Evolutionary conservation across 257 asterid species (phyloP), one percentile per base, ranked within the genome.

Genomic region (Nicotiana undulata): DNA sequence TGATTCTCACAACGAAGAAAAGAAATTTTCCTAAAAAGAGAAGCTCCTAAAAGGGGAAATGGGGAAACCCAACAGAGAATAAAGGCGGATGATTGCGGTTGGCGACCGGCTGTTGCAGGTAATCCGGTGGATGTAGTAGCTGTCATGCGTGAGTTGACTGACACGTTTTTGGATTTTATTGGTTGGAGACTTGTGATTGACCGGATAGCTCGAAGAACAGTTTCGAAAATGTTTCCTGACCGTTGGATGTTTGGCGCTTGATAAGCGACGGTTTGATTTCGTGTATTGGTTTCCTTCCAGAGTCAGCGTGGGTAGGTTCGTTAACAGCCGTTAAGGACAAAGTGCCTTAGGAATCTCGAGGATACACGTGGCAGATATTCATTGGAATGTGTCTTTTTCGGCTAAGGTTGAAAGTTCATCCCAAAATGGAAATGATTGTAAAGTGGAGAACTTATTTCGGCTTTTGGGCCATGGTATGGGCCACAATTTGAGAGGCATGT

Each of bases 51-150:
- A 56, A 76, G 4, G 7, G 59, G 61, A 13, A 28, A 63, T 22
- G 20, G 4, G 32, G 52, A 24, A 16, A 26, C 29, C 17, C n/a
- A 49, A 44, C 22, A 46, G 60, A 59, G 40, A 55, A 18, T 8
- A 66, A 12, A 17, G 68, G 26, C 5, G 55, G 53, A 28, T 65
- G 80, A 66, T 66, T 34, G 75, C 63, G 16, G 84, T 76, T 81
- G 81, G 87, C 49, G 46, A 84, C 87, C 84, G 85, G 82, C 67
- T 32, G 59, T 3, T 31, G 64, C 2, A 84, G 77, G 85, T 76
- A 28, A 12, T 29, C 17, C 44, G 28, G 80, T 2, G 67, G 26
- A 2, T 29, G 16, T 11, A 34, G 75, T 61, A 81, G 15, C 15
- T 51, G 55, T 51, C 17, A 26, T 44, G 49, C 29, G 5, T 82